Base-by-base conservation (phyloP, 2,329 filamentous ascomycete species). In the Monilinia fructicola region DNA sequence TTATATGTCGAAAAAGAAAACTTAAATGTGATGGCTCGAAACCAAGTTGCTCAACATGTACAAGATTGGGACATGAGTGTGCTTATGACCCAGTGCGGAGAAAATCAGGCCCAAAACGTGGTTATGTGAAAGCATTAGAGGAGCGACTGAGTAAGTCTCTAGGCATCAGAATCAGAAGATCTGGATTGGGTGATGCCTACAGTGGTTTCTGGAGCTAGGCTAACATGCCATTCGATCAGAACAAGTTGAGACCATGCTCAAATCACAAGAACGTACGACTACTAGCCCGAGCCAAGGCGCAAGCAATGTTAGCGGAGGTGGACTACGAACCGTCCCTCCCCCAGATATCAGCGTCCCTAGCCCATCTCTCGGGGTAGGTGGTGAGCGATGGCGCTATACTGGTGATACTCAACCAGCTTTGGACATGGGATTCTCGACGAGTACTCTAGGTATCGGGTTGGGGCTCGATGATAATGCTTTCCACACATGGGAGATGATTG, bases 1-100 rank as follows among this genome's bases (percentile, higher is more conserved):
- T 97, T 76, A 88, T 98, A 69, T 99, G 95, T 77, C 85, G 94
- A 74, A 95, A 93, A 79, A 86, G 94, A 76, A 98, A 98, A 80
- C 82, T 97, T 80, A 84, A 84, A 76, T 90, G 88, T 74, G 87
- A 91, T 76, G 87, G 87, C 26, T 80, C 79, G 54, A 84, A 85
- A 69, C 88, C 88, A n/a, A 85, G 83, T 54, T 90, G 88, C 73
- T 85, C 84, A 59, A 90, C 87, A 44, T 91, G 88, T 76, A 83
- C 84, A 52, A 79, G 88, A 58, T 76, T 90, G 63, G 83, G 85
- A 52, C 88, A 91, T 77, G 83, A 84, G 69, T 90, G 88, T 77
- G 82, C 85, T 52, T 90, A 90, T 73, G 87, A 90, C 75, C 87
- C 90, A 77, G 85, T 88, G 70, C 82, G 88, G 72, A 87, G 86